Evolutionary conservation across 2,329 filamentous ascomycete species (phyloP), one percentile per base, ranked within the genome.

Genomic region (Cladosporium cucumerinum): DNA sequence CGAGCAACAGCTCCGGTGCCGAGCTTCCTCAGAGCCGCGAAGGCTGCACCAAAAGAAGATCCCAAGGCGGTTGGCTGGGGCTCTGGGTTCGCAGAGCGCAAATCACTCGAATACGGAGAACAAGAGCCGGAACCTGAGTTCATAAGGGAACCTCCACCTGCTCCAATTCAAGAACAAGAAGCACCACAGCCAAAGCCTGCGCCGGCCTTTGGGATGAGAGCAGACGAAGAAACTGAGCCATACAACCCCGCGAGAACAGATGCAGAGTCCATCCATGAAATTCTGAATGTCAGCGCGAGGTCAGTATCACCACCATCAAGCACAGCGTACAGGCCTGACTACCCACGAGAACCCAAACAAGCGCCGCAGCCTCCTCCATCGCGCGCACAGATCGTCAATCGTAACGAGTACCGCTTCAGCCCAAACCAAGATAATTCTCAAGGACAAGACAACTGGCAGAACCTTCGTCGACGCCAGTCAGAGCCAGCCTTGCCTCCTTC

Each of bases 381-480:
- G 30, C 60, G 60, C 16, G 48, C 60, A 14, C 16, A 32, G n/a
- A 43, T 52, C 10, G 18, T 62, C 18, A 32, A 43, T 5, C 49
- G 32, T 21, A 25, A 30, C 30, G 23, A 54, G 25, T 62, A 43
- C 21, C 49, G 60, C 14, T 62, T 46, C 49, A 55, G 5, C 23
- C 49, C 60, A 21, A 5, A n/a, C 34, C 34, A 55, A 32, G 46
- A 52, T 52, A 43, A 52, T 30, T 14, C 46, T 54, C 46, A 36
- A 10, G n/a, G 49, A 16, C 54, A 58, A 28, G 62, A 64, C 21
- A 65, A 69, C 34, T 74, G 72, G 72, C 68, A 71, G 57, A 72
- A 74, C 55, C 60, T 74, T 18, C 66, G 69, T 49, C 66, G 66
- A 10, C 65, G 65, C 14, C 39, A 63, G 16, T 32, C 62, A 3